Percentiles rank a stretch among this genome's conserved stretches.
Conservation (phyloP, 129 eudicot species). For the Helianthus tuberosus region DNA sequence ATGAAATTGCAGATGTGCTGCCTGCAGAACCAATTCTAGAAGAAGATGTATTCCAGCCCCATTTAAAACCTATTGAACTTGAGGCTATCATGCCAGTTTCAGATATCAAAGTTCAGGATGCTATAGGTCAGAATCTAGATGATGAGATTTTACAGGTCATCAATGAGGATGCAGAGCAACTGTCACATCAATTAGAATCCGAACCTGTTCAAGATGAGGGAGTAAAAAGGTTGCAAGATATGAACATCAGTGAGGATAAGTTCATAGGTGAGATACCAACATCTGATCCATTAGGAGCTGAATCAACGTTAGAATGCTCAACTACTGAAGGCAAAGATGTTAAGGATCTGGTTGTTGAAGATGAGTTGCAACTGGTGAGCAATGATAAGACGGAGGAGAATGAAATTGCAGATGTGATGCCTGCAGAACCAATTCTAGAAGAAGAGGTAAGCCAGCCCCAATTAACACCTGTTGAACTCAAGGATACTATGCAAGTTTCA, state of each 20-base stretch:
- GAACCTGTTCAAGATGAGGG: constrained; percentile 42
- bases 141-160: constrained; percentile 25
- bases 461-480: constrained; percentile 26
- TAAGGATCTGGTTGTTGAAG: constrained; percentile 33
- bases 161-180: constrained; percentile 20
- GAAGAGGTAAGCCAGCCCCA: constrained; percentile 25
- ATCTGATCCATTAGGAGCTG: constrained; percentile 15
- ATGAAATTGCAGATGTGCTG: constrained; percentile 22
- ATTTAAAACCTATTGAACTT: constrained; percentile 24
- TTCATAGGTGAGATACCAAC: constrained; percentile 15
- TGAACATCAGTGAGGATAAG: neutral
- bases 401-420: constrained; percentile 18
- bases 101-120: constrained; percentile 25
- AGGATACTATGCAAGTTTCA: constrained; percentile 23
- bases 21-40: constrained; percentile 18
- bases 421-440: constrained; percentile 21
- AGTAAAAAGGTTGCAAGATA: neutral
- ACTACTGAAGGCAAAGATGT: constrained; percentile 19
- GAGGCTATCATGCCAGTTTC: constrained; percentile 22
- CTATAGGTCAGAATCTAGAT: constrained; percentile 21
- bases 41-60: constrained; percentile 26
- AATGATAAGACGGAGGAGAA: constrained; percentile 25
- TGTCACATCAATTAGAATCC: constrained; percentile 36
- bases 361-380: constrained; percentile 20
- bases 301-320: constrained; percentile 7